Evolutionary conservation across 768 basidiomycete genomes (phyloP), one percentile per base, ranked within the genome.

Genomic region (Sarcomyxa edulis): DNA sequence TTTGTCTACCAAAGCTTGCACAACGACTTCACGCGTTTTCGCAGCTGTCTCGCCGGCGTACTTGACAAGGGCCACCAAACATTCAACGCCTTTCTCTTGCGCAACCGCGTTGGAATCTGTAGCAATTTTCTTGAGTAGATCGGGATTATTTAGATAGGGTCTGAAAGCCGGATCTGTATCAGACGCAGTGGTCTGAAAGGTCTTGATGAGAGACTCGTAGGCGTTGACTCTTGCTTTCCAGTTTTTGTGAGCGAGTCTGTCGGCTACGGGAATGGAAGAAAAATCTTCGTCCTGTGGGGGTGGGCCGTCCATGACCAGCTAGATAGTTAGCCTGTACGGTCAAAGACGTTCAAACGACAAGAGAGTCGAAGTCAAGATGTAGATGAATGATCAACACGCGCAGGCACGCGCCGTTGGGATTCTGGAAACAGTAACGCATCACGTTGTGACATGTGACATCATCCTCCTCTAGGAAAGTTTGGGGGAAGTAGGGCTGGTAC

Each of bases 161-260:
- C 79, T 82, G 71, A 99, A 98, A 19, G 86, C 87, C 33, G 92
- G 90, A 71, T 97, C 95, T 48, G 79, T 78, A 58, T 98, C 95
- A 33, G 91, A 92, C 50, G 84, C 84, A 34, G 93, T 92, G 30
- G 78, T 84, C 54, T 82, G 80, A 59, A 96, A 96, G 42, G 76
- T 81, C 62, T 86, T 84, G 66, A 84, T 78, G 47, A 98, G 77
- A 15, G 84, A 64, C 55, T 90, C 87, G 60, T 98, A 99, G 45
- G 78, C 96, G 59, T 80, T 91, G 52, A 95, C 78, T 49, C 96
- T 83, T 42, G 96, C 96, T 64, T 98, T 98, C 96, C 96, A 99
- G 59, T 95, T 95, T 74, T 97, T 98, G 71, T 97, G 91, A 5
- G 77, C 66, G 40, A 95, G 81, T 31, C 94, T 62, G 48, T 95